Percentiles rank a stretch among this genome's conserved stretches.
Conservation (phyloP, 768 basidiomycete genomes). For the Russula sp. region DNA sequence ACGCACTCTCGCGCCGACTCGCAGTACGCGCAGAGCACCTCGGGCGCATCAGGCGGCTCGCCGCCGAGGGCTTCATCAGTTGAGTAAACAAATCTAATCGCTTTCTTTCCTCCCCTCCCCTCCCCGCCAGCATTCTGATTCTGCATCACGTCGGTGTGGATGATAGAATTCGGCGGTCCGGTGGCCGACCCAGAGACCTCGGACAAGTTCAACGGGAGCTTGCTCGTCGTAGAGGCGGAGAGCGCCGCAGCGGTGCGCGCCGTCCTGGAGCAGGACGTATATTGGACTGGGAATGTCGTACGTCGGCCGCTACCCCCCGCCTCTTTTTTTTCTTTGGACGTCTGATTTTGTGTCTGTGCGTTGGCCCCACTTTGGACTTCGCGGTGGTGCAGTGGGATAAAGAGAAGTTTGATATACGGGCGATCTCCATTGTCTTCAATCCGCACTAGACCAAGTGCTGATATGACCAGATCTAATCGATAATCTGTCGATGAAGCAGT, state of each 20-base stretch:
- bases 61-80: background rate
- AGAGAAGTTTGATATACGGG: constrained; percentile 42
- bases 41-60: background rate
- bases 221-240: constrained; percentile 49
- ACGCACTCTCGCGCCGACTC: constrained; percentile 1
- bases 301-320: constrained; percentile 20
- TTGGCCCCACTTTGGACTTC: background rate
- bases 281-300: constrained; percentile 41
- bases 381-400: constrained; percentile 45
- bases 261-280: constrained; percentile 38
- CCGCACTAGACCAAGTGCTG: background rate
- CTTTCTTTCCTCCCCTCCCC: constrained; percentile 32
- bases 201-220: constrained; percentile 55
- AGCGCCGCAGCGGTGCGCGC: constrained; percentile 42
- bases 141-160: background rate
- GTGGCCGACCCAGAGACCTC: background rate
- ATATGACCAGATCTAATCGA: background rate
- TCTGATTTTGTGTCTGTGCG: background rate
- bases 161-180: constrained; percentile 3
- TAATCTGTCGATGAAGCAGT: too few relatives aligned
- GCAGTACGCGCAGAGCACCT: background rate
- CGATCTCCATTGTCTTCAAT: background rate
- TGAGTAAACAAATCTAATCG: background rate
- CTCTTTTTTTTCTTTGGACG: background rate
- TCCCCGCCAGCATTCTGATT: constrained; percentile 29